Base-by-base conservation (phyloP, 441 rosid genomes). In the Omphalea diandra region DNA sequence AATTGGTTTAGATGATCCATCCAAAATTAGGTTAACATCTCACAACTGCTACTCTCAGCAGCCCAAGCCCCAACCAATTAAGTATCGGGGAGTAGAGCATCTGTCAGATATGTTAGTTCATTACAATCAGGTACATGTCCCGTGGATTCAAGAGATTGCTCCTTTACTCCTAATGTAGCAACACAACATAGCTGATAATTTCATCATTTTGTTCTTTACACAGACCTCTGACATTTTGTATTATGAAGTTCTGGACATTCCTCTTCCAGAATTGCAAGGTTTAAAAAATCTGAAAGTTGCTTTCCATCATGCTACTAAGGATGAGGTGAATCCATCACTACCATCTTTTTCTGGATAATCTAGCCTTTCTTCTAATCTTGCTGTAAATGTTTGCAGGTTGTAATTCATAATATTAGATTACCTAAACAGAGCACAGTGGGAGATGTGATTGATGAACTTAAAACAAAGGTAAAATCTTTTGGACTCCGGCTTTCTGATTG, bases 11-110 rank as follows among this genome's bases (percentile, higher is more conserved):
- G 93, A 87, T 56, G 97, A 93, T 79, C 86, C 98, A 67, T 86
- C 95, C 40, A 95, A 93, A 83, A 81, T 95, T 72, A 85, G 98
- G 81, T 87, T 95, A 55, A 95, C 97, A 49, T 81, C 98, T 83
- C 97, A 93, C 85, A 95, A 93, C 82, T 95, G 95, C 87, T 88
- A 95, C 81, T 90, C 99, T 74, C 98, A 89, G 85, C 98, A 90
- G 79, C 98, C 99, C 62, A 92, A 95, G 80, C 98, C 99, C 35
- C 96, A 88, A 65, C 90, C 98, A 24, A 83, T 95, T 35, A 92
- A 88, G 77, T 93, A 88, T 76, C 89, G 86, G 66, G 98, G 99
- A 69, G 85, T 88, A 33, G 90, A 92, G 59, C 96, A 77, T 83
- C 80, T 94, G 74, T 82, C 89, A 20, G 98, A 95, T 77, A 93